Percentiles rank a stretch among this genome's conserved stretches.
phyloP scores from a whole-genome alignment of 495 filamentous ascomycete species.

The Elasticomyces elasticus region DNA sequence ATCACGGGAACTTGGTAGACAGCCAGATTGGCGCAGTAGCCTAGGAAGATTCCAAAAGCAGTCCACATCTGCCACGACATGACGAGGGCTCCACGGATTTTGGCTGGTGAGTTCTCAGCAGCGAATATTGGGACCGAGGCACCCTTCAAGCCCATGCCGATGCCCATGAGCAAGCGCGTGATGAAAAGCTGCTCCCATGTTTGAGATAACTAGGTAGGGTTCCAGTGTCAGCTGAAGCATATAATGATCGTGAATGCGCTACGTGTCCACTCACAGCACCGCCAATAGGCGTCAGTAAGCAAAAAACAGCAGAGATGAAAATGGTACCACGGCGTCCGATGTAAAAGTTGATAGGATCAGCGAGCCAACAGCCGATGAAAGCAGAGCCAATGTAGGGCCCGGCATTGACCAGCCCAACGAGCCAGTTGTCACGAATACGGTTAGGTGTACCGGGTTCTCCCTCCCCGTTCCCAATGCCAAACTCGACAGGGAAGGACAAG shows the following conservation, averaged over 20 bases:
- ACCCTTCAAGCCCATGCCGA: constrained; percentile 51
- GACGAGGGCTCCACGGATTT: constrained; percentile 53
- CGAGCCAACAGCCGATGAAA: constrained; percentile 70
- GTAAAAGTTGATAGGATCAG: constrained; percentile 65
- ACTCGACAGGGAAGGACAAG: constrained; percentile 22
- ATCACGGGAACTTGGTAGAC: constrained; percentile 46
- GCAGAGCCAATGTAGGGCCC: constrained; percentile 68
- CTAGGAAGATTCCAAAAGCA: constrained; percentile 54
- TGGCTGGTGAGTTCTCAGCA: constrained; percentile 43
- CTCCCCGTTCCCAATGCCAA: constrained; percentile 22
- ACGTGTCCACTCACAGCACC: neutral
- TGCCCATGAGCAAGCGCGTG: constrained; percentile 47
- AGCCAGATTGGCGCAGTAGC: constrained; percentile 60
- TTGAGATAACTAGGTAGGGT: too few relatives aligned
- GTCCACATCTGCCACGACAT: constrained; percentile 86
- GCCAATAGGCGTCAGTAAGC: constrained; percentile 42
- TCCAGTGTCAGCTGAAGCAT: too few relatives aligned
- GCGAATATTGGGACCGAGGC: constrained; percentile 49
- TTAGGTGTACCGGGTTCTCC: neutral
- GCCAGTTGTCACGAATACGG: constrained; percentile 37
- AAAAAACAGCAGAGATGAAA: constrained; percentile 61
- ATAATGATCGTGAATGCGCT: too few relatives aligned
- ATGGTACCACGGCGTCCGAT: constrained; percentile 77
- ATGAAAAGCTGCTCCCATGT: constrained; percentile 46
- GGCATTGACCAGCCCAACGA: constrained; percentile 55